These are phyloP conservation scores for Angophora floribunda DNA, from an alignment of 345 rosid species.

Conservation along the genomic window DNA sequence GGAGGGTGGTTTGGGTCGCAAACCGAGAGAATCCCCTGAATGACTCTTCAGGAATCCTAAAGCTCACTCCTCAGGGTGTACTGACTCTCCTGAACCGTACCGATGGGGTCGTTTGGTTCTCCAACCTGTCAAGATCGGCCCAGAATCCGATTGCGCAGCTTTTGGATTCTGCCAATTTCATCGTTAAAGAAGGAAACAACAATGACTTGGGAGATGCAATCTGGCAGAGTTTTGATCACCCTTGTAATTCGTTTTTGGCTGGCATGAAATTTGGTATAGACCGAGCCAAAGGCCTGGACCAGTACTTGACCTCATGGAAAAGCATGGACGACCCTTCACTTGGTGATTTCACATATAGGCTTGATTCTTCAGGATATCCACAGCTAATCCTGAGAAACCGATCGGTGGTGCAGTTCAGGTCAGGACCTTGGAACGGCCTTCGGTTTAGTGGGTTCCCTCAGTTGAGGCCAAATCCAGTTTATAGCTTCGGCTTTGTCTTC, in stretches of 20 bases:
- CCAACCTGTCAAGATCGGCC: not conserved
- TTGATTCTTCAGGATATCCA: slow-evolving; percentile 26
- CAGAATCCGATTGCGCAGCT: slow-evolving; percentile 15
- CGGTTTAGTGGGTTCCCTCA: slow-evolving; percentile 36
- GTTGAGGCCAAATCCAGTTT: slow-evolving; percentile 8
- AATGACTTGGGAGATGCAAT: not conserved
- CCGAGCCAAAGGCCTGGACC: not conserved
- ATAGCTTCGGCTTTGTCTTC: slow-evolving; percentile 13
- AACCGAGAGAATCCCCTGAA: slow-evolving; percentile 21
- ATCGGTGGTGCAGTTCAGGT: not conserved
- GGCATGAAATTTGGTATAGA: slow-evolving; percentile 40
- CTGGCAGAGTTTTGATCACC: slow-evolving; percentile 54
- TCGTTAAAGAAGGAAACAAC: slow-evolving; percentile 10
- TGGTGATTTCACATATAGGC: slow-evolving; percentile 13
- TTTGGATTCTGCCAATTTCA: slow-evolving; percentile 29
- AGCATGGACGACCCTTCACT: slow-evolving; percentile 20
- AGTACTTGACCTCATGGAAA: slow-evolving; percentile 29
- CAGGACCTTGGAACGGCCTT: slow-evolving; percentile 44
- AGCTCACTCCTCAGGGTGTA: slow-evolving; percentile 3
- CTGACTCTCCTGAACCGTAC: not conserved
- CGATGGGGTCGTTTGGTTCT: slow-evolving; percentile 13
- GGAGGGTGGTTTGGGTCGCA: slow-evolving; percentile 31
- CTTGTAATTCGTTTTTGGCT: slow-evolving; percentile 27
- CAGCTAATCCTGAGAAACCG: slow-evolving; percentile 17
- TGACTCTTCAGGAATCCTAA: slow-evolving; percentile 13